Evolutionary conservation across 768 basidiomycete genomes (phyloP), one percentile per base, ranked within the genome.

Genomic region (Suillus discolor): DNA sequence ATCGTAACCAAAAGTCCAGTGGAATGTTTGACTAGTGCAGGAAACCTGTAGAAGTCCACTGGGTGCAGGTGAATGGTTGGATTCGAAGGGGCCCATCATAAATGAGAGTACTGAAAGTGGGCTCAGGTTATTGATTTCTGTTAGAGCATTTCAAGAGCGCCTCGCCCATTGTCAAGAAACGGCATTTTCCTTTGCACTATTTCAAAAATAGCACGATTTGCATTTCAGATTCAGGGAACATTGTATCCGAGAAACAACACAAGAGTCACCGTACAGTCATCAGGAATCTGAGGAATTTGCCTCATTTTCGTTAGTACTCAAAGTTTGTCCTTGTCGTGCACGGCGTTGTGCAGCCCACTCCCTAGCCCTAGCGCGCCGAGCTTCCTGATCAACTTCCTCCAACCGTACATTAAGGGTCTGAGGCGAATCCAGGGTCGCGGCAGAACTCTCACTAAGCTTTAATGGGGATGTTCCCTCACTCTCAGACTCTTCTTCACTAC

Each of bases 281-380:
- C 18, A 42, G 31, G 18, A 60, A 42, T 42, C 15, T 20, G 41
- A 13, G 11, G 41, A 42, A 41, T 42, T 8, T 4, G 25, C 18
- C 28, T 18, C 41, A 31, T 60, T 9, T 39, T 28, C 41, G 13
- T 42, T 41, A 28, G 16, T 28, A 41, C 11, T 42, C 41, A 12
- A 60, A 20, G 25, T 60, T 42, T 31, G 59, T 12, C 25, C 41
- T 42, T 59, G 57, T 41, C 12, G 59, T 31, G 75, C 75, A 15
- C 84, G 81, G 61, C 87, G 81, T 67, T 80, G 83, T 68, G 83
- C 81, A 7, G 81, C 79, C 89, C 89, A 90, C 66, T 85, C 82
- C 70, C 81, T 85, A 12, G 87, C 85, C 65, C 84, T 81, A 25
- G 79, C 80, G 15, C 87, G 80, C n/a, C 88, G 79, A 2, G 82